Percentiles rank a stretch among this genome's conserved stretches.
Conservation (phyloP, 495 filamentous ascomycete genomes). For the Bacidia rubella region DNA sequence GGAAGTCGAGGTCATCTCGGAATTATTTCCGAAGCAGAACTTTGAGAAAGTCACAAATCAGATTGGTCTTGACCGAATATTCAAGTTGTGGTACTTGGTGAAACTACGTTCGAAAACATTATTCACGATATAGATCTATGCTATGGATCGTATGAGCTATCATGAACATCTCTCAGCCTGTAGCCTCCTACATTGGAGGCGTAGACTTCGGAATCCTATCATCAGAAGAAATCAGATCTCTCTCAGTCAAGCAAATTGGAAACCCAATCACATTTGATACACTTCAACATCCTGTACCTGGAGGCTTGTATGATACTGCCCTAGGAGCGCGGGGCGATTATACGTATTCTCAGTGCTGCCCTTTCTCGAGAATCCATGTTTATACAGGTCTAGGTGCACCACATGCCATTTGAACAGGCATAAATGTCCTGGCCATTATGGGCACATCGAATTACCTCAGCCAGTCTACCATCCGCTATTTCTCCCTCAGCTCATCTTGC, state of each 20-base stretch:
- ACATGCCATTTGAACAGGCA: slow-evolving; percentile 70
- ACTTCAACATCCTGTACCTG: slow-evolving; percentile 68
- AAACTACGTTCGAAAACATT: no score
- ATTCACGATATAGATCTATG: no score
- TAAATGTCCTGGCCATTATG: slow-evolving; percentile 81
- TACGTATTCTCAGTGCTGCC: slow-evolving; percentile 40
- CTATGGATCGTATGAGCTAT: slow-evolving; percentile 13
- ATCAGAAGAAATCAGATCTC: slow-evolving; percentile 64
- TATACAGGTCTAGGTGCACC: slow-evolving; percentile 49
- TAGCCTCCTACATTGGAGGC: slow-evolving; percentile 69
- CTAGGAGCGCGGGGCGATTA: slow-evolving; percentile 81
- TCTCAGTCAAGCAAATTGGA: slow-evolving; percentile 86
- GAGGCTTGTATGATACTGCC: slow-evolving; percentile 85
- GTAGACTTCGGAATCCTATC: slow-evolving; percentile 81
- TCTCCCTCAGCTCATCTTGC: slow-evolving; percentile 73
- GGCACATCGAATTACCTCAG: slow-evolving; percentile 88
- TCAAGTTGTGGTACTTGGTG: no score
- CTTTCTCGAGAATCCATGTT: slow-evolving; percentile 4
- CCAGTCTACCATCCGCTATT: slow-evolving; percentile 88
- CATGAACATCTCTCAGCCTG: slow-evolving; percentile 81
- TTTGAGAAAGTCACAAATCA: no score
- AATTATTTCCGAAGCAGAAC: background rate
- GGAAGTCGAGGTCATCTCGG: no score
- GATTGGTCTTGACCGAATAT: no score
- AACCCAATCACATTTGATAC: slow-evolving; percentile 83